phyloP scores from a whole-genome alignment of 2,329 filamentous ascomycete species.

The Phialophora expanda region DNA sequence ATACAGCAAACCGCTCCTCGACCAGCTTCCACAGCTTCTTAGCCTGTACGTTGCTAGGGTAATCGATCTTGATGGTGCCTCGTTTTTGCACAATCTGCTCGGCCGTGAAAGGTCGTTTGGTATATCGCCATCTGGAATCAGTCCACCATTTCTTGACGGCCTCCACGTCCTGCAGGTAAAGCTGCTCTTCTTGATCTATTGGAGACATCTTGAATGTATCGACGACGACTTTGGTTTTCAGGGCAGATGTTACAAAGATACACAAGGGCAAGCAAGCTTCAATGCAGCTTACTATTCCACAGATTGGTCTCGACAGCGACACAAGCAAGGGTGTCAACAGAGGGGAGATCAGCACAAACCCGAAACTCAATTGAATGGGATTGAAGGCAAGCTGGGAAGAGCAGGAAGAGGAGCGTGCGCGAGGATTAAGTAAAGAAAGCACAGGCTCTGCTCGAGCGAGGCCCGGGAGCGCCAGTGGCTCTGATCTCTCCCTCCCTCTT shows the following conservation, averaged over 20 bases:
- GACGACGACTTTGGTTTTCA: slow-evolving; percentile 28
- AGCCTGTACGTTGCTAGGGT: slow-evolving; percentile 83
- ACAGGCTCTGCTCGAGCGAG: slow-evolving; percentile 10
- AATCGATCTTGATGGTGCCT: slow-evolving; percentile 86
- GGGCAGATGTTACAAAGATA: slow-evolving; percentile 22
- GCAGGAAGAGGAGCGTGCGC: slow-evolving; percentile 24
- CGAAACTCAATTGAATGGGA: slow-evolving; percentile 3
- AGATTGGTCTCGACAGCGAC: background rate
- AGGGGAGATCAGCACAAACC: background rate
- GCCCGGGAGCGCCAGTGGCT: slow-evolving; percentile 11
- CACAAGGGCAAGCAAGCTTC: slow-evolving; percentile 4
- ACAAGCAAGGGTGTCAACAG: background rate
- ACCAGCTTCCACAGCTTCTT: slow-evolving; percentile 96
- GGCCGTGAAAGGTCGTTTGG: slow-evolving; percentile 89
- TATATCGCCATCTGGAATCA: slow-evolving; percentile 89
- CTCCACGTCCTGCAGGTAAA: slow-evolving; percentile 81
- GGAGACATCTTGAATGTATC: slow-evolving; percentile 47
- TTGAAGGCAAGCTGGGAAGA: slow-evolving; percentile 1
- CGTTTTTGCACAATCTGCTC: slow-evolving; percentile 97
- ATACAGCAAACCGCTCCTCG: slow-evolving; percentile 82
- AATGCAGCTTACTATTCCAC: background rate
- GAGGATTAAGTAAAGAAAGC: slow-evolving; percentile 28
- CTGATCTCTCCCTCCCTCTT: background rate
- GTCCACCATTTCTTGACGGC: slow-evolving; percentile 94
- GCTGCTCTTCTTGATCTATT: slow-evolving; percentile 70